Evolutionary conservation across 140 eudicot species (phyloP), one percentile per base, ranked within the genome.

Genomic region (Oenanthe javanica): DNA sequence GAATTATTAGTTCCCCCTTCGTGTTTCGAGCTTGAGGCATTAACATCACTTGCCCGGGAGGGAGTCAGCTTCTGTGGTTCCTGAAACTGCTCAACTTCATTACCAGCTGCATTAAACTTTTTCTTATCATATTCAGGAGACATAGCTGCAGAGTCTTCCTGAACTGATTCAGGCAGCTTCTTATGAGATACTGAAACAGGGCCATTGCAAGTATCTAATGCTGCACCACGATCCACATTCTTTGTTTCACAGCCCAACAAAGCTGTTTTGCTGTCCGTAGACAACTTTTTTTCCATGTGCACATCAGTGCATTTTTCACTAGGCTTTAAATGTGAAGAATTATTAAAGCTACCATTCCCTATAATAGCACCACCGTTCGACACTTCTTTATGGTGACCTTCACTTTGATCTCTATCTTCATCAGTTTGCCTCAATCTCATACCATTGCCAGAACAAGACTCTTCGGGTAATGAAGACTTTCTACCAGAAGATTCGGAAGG

Each of bases 401-500:
- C 82, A 38, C 81, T 76, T 6, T 25, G 82, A 73, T 31, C 72
- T 49, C 84, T 72, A 70, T 79, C 86, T 80, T 73, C 86, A 83
- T 55, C 81, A 4, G 46, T 42, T 12, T n/a, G 87, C 79, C 84
- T 75, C 85, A 75, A 78, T 46, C 79, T 66, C 16, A 25, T 81
- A 69, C 72, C 88, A 38, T 83, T 81, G 6, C 55, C 82, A 43
- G 87, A 83, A 70, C 87, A 87, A 0, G 82, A 78, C 40, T 83
- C 89, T 55, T 85, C 87, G 0, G 87, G 87, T 61, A 81, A 50
- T 4, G 81, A 79, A 2, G 88, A 84, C 45, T 81, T 84, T 77
- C 59, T 77, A 77, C 54, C 73, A 19, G 90, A 84, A 15, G 91
- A 88, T 23, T 85, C 40, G 4, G 59, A 83, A 0, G 91, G 88